Percentiles rank a stretch among this genome's conserved stretches.
These are phyloP conservation scores for Cyclotella choctawhatcheeana DNA, from an alignment of 108 stramenopile species.

Conservation along the genomic window DNA sequence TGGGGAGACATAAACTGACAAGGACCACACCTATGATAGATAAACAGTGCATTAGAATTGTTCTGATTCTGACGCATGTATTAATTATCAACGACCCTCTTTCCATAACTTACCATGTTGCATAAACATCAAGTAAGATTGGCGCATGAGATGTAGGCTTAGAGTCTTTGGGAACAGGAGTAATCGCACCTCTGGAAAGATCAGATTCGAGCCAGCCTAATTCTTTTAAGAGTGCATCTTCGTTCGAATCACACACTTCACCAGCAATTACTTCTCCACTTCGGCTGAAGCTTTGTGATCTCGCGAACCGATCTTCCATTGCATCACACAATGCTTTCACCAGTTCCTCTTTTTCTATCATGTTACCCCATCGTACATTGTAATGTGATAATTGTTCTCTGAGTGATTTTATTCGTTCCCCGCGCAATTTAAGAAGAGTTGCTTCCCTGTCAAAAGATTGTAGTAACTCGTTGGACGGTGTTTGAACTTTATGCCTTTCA, in stretches of 20 bases:
- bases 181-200: conserved; percentile 4
- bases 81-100: too few relatives aligned
- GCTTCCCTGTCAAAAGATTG: conserved; percentile 48
- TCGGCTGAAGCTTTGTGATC: conserved; percentile 55
- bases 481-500: neutral
- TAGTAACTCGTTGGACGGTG: neutral
- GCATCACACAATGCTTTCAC: conserved; percentile 70
- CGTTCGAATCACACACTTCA: conserved; percentile 60
- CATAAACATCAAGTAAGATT: conserved; percentile 85
- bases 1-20: conserved; percentile 82
- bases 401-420: conserved; percentile 58
- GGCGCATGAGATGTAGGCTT: conserved; percentile 45
- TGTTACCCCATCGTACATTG: conserved; percentile 69
- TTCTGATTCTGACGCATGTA: too few relatives aligned
- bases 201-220: conserved; percentile 46
- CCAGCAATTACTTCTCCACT: conserved; percentile 68
- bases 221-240: conserved; percentile 58
- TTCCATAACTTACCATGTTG: conserved; percentile 65
- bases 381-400: conserved; percentile 63
- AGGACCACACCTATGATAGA: conserved; percentile 73
- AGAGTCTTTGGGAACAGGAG: conserved; percentile 2
- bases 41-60: neutral
- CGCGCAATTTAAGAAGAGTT: conserved; percentile 58
- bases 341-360: conserved; percentile 81
- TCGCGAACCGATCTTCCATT: conserved; percentile 39